phyloP scores from a whole-genome alignment of 805 yeast species.

The Candida wancherniae region DNA sequence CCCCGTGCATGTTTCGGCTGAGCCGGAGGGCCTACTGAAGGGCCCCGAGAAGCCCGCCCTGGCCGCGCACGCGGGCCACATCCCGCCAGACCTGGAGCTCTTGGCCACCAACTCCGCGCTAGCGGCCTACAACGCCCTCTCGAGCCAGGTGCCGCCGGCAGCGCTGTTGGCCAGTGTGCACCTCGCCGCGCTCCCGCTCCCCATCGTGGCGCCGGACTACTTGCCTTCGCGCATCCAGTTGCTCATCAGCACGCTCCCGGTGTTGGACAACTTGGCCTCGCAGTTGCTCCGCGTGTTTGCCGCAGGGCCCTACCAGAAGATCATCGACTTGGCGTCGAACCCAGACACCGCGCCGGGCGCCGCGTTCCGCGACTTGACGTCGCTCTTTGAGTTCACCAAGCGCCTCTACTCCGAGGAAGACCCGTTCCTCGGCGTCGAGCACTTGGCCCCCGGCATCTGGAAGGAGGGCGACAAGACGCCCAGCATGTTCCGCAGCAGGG shows the following conservation, averaged over 20 bases:
- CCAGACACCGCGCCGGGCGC: conserved; percentile 62
- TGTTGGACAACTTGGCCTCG: conserved; percentile 75
- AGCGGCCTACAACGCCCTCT: conserved; percentile 39
- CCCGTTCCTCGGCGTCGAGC: conserved; percentile 66
- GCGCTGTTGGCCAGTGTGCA: conserved; percentile 42
- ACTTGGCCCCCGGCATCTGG: conserved; percentile 70
- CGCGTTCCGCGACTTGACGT: conserved; percentile 63
- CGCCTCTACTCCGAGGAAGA: conserved; percentile 63
- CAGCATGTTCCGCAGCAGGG: conserved; percentile 51
- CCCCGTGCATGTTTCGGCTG: not conserved
- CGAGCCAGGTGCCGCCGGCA: conserved; percentile 34
- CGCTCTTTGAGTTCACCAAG: conserved; percentile 73
- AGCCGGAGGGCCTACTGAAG: not conserved
- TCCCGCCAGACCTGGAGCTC: conserved; percentile 41
- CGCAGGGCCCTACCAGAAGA: conserved; percentile 69
- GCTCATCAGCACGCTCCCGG: conserved; percentile 63
- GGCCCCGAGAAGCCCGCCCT: not conserved
- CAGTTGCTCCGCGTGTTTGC: conserved; percentile 74
- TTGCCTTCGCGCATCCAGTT: conserved; percentile 61
- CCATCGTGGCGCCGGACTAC: conserved; percentile 51
- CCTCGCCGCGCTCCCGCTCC: conserved; percentile 56
- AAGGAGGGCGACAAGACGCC: conserved; percentile 59
- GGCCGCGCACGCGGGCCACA: conserved; percentile 5
- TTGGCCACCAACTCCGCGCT: conserved; percentile 36
- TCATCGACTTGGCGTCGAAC: conserved; percentile 63